Base-by-base conservation (phyloP, 2,329 filamentous ascomycete genomes). In the Clarireedia monteithiana region DNA sequence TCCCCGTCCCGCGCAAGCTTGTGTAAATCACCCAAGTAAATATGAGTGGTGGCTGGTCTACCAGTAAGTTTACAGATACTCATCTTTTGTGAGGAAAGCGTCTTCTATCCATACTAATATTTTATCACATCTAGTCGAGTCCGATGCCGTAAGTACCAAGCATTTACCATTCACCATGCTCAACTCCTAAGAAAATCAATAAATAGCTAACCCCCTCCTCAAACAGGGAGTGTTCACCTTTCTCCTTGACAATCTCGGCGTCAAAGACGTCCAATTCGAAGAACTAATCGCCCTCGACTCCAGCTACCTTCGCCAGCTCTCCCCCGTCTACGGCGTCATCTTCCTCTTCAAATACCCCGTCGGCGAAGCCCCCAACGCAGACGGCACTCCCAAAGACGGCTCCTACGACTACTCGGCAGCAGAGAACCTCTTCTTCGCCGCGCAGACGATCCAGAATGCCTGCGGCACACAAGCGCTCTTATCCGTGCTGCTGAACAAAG, bases 321-420 rank as follows among this genome's bases (percentile, higher is more conserved):
- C 86, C 64, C 88, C 89, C 17, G 79, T 96, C 53, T 95, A 96
- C 75, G 94, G 94, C 67, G 90, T 99, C 64, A 96, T 99, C 68
- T 99, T 99, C 74, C 89, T 99, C 71, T 99, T 99, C 84, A 97
- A 96, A 75, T 99, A 89, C 74, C 89, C 83, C 50, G 91, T 84
- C 59, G 84, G 88, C 69, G 77, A 81, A 72, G 59, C 81, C 77
- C 65, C 86, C 77, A 75, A 82, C 75, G 39, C 72, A 72, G 59
- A 74, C 48, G 68, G 66, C 40, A 72, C 79, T 44, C 91, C 91
- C 0, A 81, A 84, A 62, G 91, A 97, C 70, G 94, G 94, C 59
- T 77, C 75, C 36, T 96, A 89, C 71, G 91, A 96, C 74, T 77
- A 83, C 64, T 78, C 77, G 15, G 89, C 90, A 14, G 77, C 87